Conservation (phyloP, 805 yeast species). For the Metschnikowia lunata region DNA sequence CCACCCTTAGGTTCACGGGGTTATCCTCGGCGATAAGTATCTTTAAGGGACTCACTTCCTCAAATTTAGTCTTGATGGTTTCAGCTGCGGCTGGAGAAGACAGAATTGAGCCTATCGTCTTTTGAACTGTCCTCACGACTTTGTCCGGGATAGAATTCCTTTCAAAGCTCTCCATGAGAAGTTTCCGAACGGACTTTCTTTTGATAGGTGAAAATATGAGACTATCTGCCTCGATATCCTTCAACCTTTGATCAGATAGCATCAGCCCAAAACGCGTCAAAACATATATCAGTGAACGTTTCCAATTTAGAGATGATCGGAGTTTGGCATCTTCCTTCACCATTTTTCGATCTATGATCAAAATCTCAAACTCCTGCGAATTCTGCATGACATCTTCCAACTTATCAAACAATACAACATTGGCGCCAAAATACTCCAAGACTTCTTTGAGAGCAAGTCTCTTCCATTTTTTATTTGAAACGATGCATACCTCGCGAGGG, state of each 20-base stretch:
- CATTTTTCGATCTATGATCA: slow-evolving; percentile 22
- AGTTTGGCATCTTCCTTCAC: slow-evolving; percentile 4
- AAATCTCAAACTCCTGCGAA: slow-evolving; percentile 12
- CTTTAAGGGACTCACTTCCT: slow-evolving; percentile 31
- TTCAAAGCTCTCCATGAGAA: slow-evolving; percentile 6
- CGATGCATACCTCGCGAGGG: slow-evolving; percentile 25
- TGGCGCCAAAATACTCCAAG: slow-evolving; percentile 32
- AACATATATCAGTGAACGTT: slow-evolving; percentile 18
- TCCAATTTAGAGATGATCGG: slow-evolving; percentile 4
- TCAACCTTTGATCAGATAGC: slow-evolving; percentile 19
- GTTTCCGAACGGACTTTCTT: slow-evolving; percentile 20
- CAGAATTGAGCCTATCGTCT: neutral
- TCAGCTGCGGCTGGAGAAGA: neutral
- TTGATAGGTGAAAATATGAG: slow-evolving; percentile 29
- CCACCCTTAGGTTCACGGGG: slow-evolving; percentile 46
- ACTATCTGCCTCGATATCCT: slow-evolving; percentile 18
- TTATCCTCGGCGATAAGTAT: slow-evolving; percentile 56
- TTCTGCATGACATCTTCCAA: slow-evolving; percentile 13
- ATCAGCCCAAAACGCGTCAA: slow-evolving; percentile 29
- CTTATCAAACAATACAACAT: slow-evolving; percentile 21
- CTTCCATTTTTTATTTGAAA: slow-evolving; percentile 29
- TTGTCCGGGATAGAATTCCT: slow-evolving; percentile 4
- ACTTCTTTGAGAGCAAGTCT: slow-evolving; percentile 29
- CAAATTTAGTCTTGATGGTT: neutral
- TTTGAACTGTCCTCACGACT: slow-evolving; percentile 3